Conservation (phyloP, 805 yeast species). For the Hanseniaspora nectarophila region DNA sequence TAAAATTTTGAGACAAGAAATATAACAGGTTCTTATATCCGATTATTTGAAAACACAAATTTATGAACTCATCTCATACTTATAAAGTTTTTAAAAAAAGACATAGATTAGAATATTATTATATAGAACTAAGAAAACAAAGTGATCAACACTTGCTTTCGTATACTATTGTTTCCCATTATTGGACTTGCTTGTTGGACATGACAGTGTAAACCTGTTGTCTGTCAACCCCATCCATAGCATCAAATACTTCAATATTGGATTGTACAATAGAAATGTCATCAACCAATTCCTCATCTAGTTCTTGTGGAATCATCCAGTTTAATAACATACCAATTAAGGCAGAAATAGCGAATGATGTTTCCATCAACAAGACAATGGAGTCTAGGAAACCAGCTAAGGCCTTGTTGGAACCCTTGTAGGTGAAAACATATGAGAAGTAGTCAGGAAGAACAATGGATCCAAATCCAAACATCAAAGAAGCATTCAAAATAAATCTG, state of each 20-base stretch:
- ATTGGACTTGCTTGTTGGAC: slow-evolving; percentile 10
- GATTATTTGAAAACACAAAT: too few relatives aligned
- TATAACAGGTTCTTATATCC: too few relatives aligned
- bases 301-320: slow-evolving; percentile 48
- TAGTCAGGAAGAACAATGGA: slow-evolving; percentile 52
- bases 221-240: slow-evolving; percentile 16
- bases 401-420: slow-evolving; percentile 46
- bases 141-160: too few relatives aligned
- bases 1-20: too few relatives aligned
- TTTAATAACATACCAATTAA: slow-evolving; percentile 51
- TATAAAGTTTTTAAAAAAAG: too few relatives aligned
- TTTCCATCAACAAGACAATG: slow-evolving; percentile 55
- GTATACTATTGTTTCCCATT: too few relatives aligned
- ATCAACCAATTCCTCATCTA: slow-evolving; percentile 32
- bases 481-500: slow-evolving; percentile 56
- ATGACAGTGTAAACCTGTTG: slow-evolving; percentile 14
- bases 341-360: slow-evolving; percentile 63
- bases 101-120: too few relatives aligned
- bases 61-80: too few relatives aligned
- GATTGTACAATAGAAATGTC: slow-evolving; percentile 23
- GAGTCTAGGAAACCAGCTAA: slow-evolving; percentile 56
- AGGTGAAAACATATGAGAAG: slow-evolving; percentile 55
- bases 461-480: slow-evolving; percentile 56
- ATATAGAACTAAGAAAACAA: too few relatives aligned
- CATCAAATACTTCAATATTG: slow-evolving; percentile 22